phyloP scores from a whole-genome alignment of 352 stramenopile genomes.

The Phytophthora sansomeana region DNA sequence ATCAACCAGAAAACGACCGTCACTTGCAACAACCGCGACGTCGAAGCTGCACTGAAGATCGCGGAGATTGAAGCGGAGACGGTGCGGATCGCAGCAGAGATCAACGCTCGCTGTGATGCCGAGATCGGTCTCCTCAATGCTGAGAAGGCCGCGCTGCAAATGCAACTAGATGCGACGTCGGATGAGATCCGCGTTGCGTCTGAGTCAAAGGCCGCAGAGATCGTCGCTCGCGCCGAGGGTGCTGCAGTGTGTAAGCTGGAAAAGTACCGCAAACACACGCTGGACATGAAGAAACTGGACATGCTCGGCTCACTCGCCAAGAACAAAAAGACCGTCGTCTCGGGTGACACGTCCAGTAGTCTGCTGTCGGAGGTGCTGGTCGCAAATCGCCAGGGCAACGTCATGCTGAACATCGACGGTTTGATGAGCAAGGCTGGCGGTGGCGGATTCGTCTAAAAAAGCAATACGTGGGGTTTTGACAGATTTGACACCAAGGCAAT shows the following conservation, averaged over 20 bases:
- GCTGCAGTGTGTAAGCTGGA: slow-evolving; percentile 49
- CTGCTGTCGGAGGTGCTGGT: slow-evolving; percentile 57
- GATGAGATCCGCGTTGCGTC: slow-evolving; percentile 41
- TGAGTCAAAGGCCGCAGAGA: slow-evolving; percentile 46
- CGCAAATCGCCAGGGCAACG: slow-evolving; percentile 51
- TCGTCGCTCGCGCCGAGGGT: slow-evolving; percentile 50
- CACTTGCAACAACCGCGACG: slow-evolving; percentile 49
- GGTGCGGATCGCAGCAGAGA: slow-evolving; percentile 51
- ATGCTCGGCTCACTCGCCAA: slow-evolving; percentile 45
- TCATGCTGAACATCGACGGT: slow-evolving; percentile 51
- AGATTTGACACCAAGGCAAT: background rate
- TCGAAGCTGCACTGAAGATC: slow-evolving; percentile 50
- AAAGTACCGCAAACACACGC: slow-evolving; percentile 39
- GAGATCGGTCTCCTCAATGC: slow-evolving; percentile 51
- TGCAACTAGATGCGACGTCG: slow-evolving; percentile 48
- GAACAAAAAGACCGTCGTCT: slow-evolving; percentile 53
- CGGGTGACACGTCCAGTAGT: slow-evolving; percentile 57
- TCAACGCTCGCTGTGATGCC: slow-evolving; percentile 45
- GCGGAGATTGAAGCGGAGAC: slow-evolving; percentile 57
- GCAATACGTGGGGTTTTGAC: slow-evolving; percentile 5
- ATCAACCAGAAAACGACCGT: slow-evolving; percentile 53
- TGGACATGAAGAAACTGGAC: slow-evolving; percentile 57
- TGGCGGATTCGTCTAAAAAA: slow-evolving; percentile 22
- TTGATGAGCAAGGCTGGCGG: slow-evolving; percentile 28
- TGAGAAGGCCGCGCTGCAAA: slow-evolving; percentile 41